Evolutionary conservation across 2,329 filamentous ascomycete genomes (phyloP).

Genomic region (Epichloe amarillans): DNA sequence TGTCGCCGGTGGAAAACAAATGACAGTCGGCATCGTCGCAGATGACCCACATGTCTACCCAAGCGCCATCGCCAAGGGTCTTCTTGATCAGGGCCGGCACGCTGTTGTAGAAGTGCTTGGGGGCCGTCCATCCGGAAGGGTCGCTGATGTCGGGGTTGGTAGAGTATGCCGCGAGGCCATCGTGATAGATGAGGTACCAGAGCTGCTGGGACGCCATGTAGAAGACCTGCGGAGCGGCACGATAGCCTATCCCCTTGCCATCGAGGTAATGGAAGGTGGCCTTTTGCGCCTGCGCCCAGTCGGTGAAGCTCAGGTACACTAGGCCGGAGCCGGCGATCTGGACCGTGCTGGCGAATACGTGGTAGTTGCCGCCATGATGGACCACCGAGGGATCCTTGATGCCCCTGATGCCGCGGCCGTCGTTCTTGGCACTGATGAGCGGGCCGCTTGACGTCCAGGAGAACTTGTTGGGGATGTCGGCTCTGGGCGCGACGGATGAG

Average conservation of each 20-base stretch:
- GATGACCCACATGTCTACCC: slow-evolving; percentile 51
- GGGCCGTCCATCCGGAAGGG: background rate
- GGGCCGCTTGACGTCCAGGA: slow-evolving; percentile 1
- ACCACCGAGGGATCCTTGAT: slow-evolving; percentile 50
- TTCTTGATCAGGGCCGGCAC: slow-evolving; percentile 22
- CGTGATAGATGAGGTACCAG: slow-evolving; percentile 1
- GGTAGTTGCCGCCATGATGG: slow-evolving; percentile 41
- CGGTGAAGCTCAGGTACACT: slow-evolving; percentile 43
- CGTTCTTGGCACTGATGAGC: background rate
- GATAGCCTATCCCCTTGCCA: background rate
- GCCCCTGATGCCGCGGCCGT: background rate
- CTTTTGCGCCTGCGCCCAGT: slow-evolving; percentile 25
- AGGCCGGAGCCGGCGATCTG: slow-evolving; percentile 36
- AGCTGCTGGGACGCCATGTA: background rate
- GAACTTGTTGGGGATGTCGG: background rate
- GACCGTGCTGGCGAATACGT: slow-evolving; percentile 45
- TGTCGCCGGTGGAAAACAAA: slow-evolving; percentile 54
- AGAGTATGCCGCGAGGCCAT: background rate
- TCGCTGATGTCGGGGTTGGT: slow-evolving; percentile 2
- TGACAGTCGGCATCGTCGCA: slow-evolving; percentile 49
- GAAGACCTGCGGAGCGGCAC: background rate
- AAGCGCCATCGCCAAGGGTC: slow-evolving; percentile 33
- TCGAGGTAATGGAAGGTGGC: background rate
- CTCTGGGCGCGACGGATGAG: background rate
- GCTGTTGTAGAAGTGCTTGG: background rate